Evolutionary conservation across 1,284 basidiomycete species (phyloP), one percentile per base, ranked within the genome.

Genomic region (Trametes hirsuta): DNA sequence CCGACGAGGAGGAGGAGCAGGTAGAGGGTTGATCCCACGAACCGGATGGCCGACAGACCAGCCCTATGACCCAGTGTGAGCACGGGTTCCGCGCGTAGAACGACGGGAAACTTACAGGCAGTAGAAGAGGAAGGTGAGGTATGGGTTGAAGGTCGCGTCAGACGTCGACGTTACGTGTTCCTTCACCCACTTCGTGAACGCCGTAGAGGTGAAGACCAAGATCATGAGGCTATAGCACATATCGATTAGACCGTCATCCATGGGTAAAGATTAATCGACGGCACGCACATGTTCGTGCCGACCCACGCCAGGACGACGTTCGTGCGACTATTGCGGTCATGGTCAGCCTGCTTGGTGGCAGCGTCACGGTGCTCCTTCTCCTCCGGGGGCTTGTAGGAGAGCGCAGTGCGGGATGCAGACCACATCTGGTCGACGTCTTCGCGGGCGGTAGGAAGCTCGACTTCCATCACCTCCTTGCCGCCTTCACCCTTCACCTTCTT

Each of bases 381-480:
- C 66, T 89, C 84, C 21, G 83, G 79, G 37, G 84, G 81, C 69
- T 84, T 88, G 61, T 84, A 77, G 61, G 84, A 83, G 58, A 95
- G 79, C 42, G 91, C 82, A 54, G 79, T 80, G 60, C 87, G 79
- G 64, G 92, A 85, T 63, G 92, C 85, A 55, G 79, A 73, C 94
- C 94, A 97, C 42, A 96, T 76, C 59, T 88, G 88, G 71, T 95
- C 93, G 55, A 95, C 89, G 64, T 95, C 94, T 71, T 95, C 93
- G 30, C 86, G 84, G 8, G 84, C 84, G 30, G 91, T 91, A 0
- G 91, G 90, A 6, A 95, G 71, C 66, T 93, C 89, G 47, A 96
- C 89, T 72, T 95, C 94, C 77, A 94, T 84, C 68, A 94, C 77
- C 53, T 91, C 91, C 69, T 95, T 90, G 52, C 94, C 94, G 70